Base-by-base conservation (phyloP, 2,329 filamentous ascomycete species). In the Blastomyces silverae region DNA sequence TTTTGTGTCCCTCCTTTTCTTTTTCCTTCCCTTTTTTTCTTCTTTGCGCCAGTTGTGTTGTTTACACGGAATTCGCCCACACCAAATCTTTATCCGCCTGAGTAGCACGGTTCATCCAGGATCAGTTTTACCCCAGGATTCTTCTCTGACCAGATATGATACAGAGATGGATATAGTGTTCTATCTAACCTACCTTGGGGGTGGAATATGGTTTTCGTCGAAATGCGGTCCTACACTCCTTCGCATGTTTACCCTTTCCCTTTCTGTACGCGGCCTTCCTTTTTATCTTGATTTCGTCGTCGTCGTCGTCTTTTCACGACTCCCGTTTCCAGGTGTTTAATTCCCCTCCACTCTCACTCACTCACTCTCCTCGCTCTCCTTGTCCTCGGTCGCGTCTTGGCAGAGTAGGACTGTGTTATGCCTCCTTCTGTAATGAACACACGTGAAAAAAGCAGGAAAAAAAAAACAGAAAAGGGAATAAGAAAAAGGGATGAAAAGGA, bases 1-100 rank as follows among this genome's bases (percentile, higher is more conserved):
- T 52, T 56, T 63, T 55, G 28, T 63, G 61, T 39, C 39, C 22
- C 20, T 22, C 39, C 22, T 62, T 42, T 22, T 13, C 44, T 22
- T 53, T 39, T 53, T 42, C 2, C 17, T 62, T 34, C 22, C 11
- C 28, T 44, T 61, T 22, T 53, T 42, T 42, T 55, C 1, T 10
- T 62, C 22, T 22, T 13, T 31, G 28, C 48, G 25, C 11, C 13
- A 6, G 15, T 50, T 62, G n/a, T 13, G 44, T 25, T 52, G 5
- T 52, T 39, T 44, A 39, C 31, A 31, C 34, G 50, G 25, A 53
- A 53, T 48, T 7, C 3, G 20, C 25, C 10, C 25, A 53, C 50
- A 20, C 20, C 17, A 22, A 34, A 34, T 7, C 15, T 10, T 48
- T 48, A 48, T n/a, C 46, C 5, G 15, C 46, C 46, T 7, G 17